Conservation (phyloP, 2,329 filamentous ascomycete genomes). For the Fusarium succisae region DNA sequence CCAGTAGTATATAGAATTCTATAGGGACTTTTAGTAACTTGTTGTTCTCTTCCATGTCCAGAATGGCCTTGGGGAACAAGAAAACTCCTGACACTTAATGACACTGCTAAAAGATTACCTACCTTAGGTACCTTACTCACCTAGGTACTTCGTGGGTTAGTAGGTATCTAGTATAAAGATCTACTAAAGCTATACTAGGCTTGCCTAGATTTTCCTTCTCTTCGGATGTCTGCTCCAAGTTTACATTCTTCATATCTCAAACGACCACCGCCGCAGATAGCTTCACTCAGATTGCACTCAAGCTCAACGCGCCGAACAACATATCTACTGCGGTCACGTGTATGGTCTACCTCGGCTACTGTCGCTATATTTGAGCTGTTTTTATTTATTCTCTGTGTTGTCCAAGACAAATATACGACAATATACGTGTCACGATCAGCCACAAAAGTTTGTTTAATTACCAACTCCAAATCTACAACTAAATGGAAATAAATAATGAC, state of each 20-base stretch:
- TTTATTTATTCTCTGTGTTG: not conserved
- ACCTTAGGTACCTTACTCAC: too few species aligned
- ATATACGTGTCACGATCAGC: not conserved
- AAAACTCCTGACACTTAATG: not conserved
- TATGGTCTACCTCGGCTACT: not conserved
- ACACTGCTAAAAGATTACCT: not conserved
- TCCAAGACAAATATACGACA: not conserved
- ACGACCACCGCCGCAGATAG: not conserved
- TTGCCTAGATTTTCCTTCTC: not conserved
- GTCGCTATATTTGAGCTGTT: not conserved
- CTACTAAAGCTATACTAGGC: not conserved
- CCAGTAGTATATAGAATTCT: not conserved
- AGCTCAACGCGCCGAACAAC: not conserved
- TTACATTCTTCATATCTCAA: not conserved
- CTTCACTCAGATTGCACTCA: not conserved
- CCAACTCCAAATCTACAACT: not conserved
- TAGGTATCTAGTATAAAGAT: not conserved
- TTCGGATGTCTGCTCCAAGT: not conserved
- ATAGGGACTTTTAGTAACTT: not conserved
- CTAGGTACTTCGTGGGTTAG: too few species aligned
- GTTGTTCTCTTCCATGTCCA: not conserved
- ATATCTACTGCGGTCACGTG: not conserved
- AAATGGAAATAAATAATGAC: not conserved
- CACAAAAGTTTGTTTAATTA: not conserved
- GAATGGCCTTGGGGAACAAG: not conserved